Conservation (phyloP, 1,139 yeast genomes). For the Candida buenavistaensis region DNA sequence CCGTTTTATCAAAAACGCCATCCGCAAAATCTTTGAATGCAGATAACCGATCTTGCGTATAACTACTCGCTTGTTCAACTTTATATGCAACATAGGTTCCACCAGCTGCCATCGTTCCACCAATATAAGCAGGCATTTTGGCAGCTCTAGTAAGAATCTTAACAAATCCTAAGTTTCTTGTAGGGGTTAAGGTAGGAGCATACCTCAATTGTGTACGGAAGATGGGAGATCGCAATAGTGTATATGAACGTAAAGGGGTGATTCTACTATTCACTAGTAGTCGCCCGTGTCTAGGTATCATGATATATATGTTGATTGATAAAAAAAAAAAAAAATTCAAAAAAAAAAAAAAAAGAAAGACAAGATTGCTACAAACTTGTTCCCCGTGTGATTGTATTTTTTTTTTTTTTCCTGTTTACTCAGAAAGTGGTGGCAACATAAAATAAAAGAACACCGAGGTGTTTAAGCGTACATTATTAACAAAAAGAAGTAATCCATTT, state of each 20-base stretch:
- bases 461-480: too few relatives aligned
- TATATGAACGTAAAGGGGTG: slow-evolving; percentile 1
- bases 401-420: too few relatives aligned
- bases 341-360: background rate
- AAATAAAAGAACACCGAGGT: too few relatives aligned
- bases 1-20: slow-evolving; percentile 44
- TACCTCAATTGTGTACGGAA: slow-evolving; percentile 1
- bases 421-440: too few relatives aligned
- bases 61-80: slow-evolving; percentile 80
- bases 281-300: slow-evolving; percentile 9
- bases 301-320: slow-evolving; percentile 1
- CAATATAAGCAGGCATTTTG: slow-evolving; percentile 75
- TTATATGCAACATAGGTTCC: slow-evolving; percentile 91
- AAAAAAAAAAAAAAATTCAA: background rate
- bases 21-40: slow-evolving; percentile 60
- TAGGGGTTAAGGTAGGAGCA: slow-evolving; percentile 9
- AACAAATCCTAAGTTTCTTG: slow-evolving; percentile 45
- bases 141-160: slow-evolving; percentile 47
- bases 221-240: slow-evolving; percentile 3
- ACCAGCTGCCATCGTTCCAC: slow-evolving; percentile 92
- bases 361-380: too few relatives aligned
- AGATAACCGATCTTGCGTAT: slow-evolving; percentile 64
- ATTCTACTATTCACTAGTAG: slow-evolving; percentile 2
- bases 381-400: too few relatives aligned
- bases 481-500: too few relatives aligned